Percentiles rank a stretch among this genome's conserved stretches.
Evolutionary conservation across 169 alveolate genomes (phyloP).

Genomic region (Plasmodium blacklocki): DNA sequence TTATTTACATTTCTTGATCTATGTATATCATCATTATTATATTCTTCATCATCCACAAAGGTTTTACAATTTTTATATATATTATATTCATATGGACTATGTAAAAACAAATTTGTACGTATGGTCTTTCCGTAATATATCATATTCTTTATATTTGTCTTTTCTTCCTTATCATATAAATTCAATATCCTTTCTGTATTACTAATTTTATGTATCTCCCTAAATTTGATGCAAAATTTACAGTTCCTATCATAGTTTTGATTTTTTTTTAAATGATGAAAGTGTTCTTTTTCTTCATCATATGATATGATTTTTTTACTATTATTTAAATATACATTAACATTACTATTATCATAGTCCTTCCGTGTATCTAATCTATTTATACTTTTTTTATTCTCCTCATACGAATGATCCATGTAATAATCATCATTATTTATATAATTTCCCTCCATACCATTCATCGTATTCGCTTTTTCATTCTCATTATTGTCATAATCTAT

Average conservation of each 20-base stretch:
- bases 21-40: not conserved
- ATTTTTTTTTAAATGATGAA: slow-evolving; percentile 56
- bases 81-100: slow-evolving; percentile 61
- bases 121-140: slow-evolving; percentile 69
- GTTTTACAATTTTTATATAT: slow-evolving; percentile 50
- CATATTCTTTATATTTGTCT: slow-evolving; percentile 48
- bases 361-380: not conserved
- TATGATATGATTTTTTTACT: slow-evolving; percentile 22
- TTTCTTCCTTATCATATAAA: slow-evolving; percentile 32
- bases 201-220: slow-evolving; percentile 39
- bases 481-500: slow-evolving; percentile 55
- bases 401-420: not conserved
- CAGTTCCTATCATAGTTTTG: slow-evolving; percentile 34
- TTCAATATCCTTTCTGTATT: slow-evolving; percentile 29
- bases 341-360: not conserved
- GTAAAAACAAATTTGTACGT: slow-evolving; percentile 60
- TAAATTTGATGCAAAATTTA: slow-evolving; percentile 65
- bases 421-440: not conserved
- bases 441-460: not conserved
- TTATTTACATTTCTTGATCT: not conserved
- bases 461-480: slow-evolving; percentile 18
- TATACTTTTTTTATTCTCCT: not conserved
- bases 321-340: slow-evolving; percentile 5
- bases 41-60: slow-evolving; percentile 15
- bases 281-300: slow-evolving; percentile 76